Evolutionary conservation across 2,329 filamentous ascomycete genomes (phyloP), one percentile per base, ranked within the genome.

Genomic region (Aspergillus novoparasiticus): DNA sequence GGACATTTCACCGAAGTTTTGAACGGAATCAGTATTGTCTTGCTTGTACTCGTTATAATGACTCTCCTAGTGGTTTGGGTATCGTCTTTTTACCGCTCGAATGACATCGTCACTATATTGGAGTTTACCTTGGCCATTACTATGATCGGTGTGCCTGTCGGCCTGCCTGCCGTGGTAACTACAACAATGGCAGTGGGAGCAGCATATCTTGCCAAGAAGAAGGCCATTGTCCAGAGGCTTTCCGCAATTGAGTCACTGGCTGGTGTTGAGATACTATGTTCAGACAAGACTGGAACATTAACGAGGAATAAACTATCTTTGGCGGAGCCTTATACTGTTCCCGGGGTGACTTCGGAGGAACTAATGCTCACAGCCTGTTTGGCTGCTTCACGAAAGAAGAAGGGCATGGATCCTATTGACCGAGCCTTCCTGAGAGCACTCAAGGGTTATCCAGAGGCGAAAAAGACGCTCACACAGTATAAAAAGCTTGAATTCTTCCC

Each of bases 161-260:
- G 93, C 89, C 91, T 96, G 69, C 93, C 93, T 64, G 93, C 92
- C 71, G 93, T 96, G 82, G 92, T 96, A 65, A 96, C 93, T 73
- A 96, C 93, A 72, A 96, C 93, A 76, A 95, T 96, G 92, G 93
- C 93, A 77, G 93, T 96, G 78, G 93, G 93, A 83, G 93, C 93
- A 69, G 91, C 92, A 67, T 95, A 95, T 80, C 87, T 96, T 64
- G 93, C 93, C 74, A 94, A 93, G 85, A 94, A 94, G 86, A 89
- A 94, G 83, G 93, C 93, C 60, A 96, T 96, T 70, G 93, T 96
- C 69, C 93, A 96, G 84, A 96, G 94, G 84, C 88, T 96, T 59
- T 93, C 90, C 39, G 93, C 93, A 68, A 96, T 96, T 66, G 93
- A 96, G 84, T 96, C 93, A 30, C 86, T 96, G 68, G 93, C 93